A percentile compares a stretch with the other conserved stretches of the same genome.
Evolutionary conservation across 1,284 basidiomycete genomes (phyloP).

Genomic region (Sanghuangporus weigelae): DNA sequence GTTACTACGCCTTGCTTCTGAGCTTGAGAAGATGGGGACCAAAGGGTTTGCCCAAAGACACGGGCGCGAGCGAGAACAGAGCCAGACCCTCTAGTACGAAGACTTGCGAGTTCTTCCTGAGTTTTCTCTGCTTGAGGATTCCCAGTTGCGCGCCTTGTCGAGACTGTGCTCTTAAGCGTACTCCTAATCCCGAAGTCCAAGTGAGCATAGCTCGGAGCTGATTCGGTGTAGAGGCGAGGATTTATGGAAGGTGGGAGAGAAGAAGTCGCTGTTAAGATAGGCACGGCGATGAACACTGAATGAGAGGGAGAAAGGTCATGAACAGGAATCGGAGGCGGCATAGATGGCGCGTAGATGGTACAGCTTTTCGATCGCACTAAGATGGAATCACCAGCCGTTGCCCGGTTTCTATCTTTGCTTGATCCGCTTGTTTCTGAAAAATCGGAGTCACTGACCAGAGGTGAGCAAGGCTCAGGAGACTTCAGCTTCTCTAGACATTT

Average conservation of each 20-base stretch:
- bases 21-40: background rate
- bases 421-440: background rate
- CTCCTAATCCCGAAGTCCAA: background rate
- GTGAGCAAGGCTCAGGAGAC: background rate
- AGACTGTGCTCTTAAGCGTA: background rate
- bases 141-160: background rate
- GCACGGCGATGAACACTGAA: background rate
- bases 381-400: background rate
- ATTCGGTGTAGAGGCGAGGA: slow-evolving; percentile 4
- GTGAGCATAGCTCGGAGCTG: background rate
- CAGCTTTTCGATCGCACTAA: background rate
- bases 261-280: background rate
- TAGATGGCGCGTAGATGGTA: background rate
- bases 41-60: slow-evolving; percentile 8
- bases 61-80: slow-evolving; percentile 10
- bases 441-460: background rate
- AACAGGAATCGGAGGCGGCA: background rate
- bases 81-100: slow-evolving; percentile 8
- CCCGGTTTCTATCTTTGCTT: too few species aligned
- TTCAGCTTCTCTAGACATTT: background rate
- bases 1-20: background rate
- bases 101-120: slow-evolving; percentile 5
- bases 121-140: slow-evolving; percentile 4
- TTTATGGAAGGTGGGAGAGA: background rate
- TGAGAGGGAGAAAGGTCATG: background rate